phyloP scores from a whole-genome alignment of 116 monocot genomes.

The Dioscorea cayenensis region DNA sequence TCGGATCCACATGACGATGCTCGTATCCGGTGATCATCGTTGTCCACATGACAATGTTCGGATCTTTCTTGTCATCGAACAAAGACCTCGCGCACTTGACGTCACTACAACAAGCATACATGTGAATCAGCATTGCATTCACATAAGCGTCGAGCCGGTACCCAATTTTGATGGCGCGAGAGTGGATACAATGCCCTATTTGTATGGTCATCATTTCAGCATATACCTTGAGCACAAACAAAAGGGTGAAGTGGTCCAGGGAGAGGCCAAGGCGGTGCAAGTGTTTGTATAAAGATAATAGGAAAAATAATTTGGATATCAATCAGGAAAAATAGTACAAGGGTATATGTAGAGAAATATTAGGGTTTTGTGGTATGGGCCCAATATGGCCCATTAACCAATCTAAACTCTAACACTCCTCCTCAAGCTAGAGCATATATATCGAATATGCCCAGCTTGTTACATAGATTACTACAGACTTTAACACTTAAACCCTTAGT shows the following conservation, averaged over 20 bases:
- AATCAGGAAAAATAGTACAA: too few species aligned
- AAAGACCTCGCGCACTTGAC: constrained; percentile 13
- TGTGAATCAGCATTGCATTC: constrained; percentile 23
- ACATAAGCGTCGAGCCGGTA: constrained; percentile 31
- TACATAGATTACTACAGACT: too few species aligned
- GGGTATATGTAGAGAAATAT: too few species aligned
- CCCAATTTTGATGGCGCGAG: constrained; percentile 22
- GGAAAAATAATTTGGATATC: too few species aligned
- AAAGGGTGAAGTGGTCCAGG: constrained; percentile 65
- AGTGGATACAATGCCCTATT: constrained; percentile 33
- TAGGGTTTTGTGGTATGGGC: too few species aligned
- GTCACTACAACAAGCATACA: constrained; percentile 27
- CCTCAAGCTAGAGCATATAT: too few species aligned
- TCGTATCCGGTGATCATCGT: constrained; percentile 35
- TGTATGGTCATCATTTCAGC: constrained; percentile 1
- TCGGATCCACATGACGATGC: background rate
- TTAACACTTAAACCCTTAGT: too few species aligned
- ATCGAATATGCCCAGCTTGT: too few species aligned
- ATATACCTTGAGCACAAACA: constrained; percentile 30
- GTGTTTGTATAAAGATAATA: constrained; percentile 17
- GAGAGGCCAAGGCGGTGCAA: constrained; percentile 14
- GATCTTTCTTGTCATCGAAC: constrained; percentile 14
- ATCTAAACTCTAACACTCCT: too few species aligned
- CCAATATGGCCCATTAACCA: too few species aligned
- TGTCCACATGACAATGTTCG: constrained; percentile 37